These are phyloP conservation scores for Amanita brunnescens DNA, from an alignment of 768 basidiomycete genomes.

Conservation along the genomic window DNA sequence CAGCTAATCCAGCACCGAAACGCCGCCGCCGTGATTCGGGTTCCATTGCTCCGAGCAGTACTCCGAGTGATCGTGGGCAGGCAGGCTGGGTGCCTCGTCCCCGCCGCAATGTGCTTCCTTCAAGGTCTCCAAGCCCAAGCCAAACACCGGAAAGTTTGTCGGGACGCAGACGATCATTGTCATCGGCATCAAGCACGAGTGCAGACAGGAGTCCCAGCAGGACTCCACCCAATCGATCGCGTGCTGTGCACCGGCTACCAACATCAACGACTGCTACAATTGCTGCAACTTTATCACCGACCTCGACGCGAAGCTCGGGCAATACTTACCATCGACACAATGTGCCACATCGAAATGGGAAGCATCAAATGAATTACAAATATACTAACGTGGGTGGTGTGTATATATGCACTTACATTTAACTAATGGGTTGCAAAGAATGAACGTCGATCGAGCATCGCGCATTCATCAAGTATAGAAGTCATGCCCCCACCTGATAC, in stretches of 20 bases:
- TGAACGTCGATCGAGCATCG: slow-evolving; percentile 3
- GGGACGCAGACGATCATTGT: slow-evolving; percentile 38
- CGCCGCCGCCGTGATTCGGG: slow-evolving; percentile 46
- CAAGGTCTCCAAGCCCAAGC: slow-evolving; percentile 35
- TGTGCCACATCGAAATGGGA: slow-evolving; percentile 25
- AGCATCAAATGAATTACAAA: slow-evolving; percentile 27
- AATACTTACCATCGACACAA: slow-evolving; percentile 13
- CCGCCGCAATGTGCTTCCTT: slow-evolving; percentile 17
- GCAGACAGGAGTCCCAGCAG: slow-evolving; percentile 47
- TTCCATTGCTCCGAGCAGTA: slow-evolving; percentile 35
- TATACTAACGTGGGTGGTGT: slow-evolving; percentile 19
- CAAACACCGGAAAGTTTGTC: slow-evolving; percentile 28
- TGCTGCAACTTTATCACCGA: slow-evolving; percentile 31
- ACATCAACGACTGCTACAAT: slow-evolving; percentile 21
- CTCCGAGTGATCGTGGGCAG: slow-evolving; percentile 39
- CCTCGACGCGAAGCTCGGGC: slow-evolving; percentile 20
- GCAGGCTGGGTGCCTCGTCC: slow-evolving; percentile 22
- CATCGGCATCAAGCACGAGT: slow-evolving; percentile 47
- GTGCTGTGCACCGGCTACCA: slow-evolving; percentile 59
- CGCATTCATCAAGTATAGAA: slow-evolving; percentile 11
- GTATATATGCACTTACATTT: background rate
- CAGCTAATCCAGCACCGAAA: slow-evolving; percentile 44
- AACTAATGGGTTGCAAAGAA: background rate
- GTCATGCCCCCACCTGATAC: slow-evolving; percentile 21
- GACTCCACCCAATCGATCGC: slow-evolving; percentile 45